Evolutionary conservation across 768 basidiomycete genomes (phyloP).

Genomic region (Rhodotorula paludigena): DNA sequence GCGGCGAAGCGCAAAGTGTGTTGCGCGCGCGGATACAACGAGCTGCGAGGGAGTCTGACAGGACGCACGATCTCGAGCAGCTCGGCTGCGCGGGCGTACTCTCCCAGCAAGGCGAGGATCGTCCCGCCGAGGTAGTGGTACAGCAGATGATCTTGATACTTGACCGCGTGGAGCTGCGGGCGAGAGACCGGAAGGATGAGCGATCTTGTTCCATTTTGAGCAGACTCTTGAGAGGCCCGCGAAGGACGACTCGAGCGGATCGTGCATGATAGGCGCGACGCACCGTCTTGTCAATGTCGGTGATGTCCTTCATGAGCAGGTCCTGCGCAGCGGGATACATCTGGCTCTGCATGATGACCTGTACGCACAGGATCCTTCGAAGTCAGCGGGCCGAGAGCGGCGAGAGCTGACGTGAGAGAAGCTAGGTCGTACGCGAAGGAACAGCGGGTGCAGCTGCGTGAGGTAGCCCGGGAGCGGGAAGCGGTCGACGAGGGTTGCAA

Average conservation of each 20-base stretch:
- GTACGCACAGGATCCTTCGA: too few species aligned
- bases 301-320: conserved; percentile 61
- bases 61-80: conserved; percentile 70
- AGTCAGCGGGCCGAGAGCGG: too few species aligned
- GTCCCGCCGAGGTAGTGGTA: conserved; percentile 80
- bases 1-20: too few species aligned
- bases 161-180: conserved; percentile 53
- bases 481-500: conserved; percentile 59
- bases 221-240: too few species aligned
- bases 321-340: conserved; percentile 60
- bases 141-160: conserved; percentile 71
- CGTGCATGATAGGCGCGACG: not conserved
- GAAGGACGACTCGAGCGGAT: too few species aligned
- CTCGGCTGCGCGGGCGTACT: conserved; percentile 66
- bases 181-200: too few species aligned
- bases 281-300: conserved; percentile 55
- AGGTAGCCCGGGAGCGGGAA: conserved; percentile 59
- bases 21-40: too few species aligned
- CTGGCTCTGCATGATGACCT: conserved; percentile 59
- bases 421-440: conserved; percentile 56
- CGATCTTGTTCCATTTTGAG: too few species aligned
- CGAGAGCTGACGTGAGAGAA: not conserved
- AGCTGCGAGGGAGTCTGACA: too few species aligned
- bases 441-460: conserved; percentile 66
- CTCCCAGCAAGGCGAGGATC: conserved; percentile 60